Conservation (phyloP, 73 alveolate species). For the Paramecium biaurelia region DNA sequence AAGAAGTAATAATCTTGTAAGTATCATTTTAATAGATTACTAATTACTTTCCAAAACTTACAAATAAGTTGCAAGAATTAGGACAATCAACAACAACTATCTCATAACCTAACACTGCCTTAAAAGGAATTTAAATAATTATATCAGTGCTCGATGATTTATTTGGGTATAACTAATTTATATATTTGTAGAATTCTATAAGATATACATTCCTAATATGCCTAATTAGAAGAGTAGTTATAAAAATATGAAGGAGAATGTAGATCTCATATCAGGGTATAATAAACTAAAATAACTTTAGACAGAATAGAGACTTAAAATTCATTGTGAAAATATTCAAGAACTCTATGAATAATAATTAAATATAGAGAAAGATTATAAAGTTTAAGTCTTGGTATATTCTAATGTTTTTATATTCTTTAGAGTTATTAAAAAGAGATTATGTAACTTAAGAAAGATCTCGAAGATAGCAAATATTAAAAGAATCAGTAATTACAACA, state of each 20-base stretch:
- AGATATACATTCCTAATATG: background rate
- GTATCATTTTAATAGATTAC: background rate
- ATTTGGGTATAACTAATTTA: background rate
- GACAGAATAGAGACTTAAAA: conserved; percentile 19
- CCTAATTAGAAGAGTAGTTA: background rate
- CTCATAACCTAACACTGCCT: background rate
- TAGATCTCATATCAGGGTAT: conserved; percentile 24
- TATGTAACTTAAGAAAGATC: background rate
- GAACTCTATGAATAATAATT: background rate
- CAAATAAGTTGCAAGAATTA: background rate
- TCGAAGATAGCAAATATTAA: background rate
- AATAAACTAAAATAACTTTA: background rate
- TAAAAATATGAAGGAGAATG: conserved; percentile 6
- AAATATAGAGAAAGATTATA: background rate
- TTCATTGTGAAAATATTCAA: conserved; percentile 33
- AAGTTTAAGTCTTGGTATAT: background rate
- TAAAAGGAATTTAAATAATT: background rate
- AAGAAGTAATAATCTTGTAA: background rate
- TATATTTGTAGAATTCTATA: background rate
- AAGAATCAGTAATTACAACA: background rate
- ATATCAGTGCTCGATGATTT: background rate
- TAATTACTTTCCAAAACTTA: background rate
- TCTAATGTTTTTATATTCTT: no score
- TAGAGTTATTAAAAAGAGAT: background rate
- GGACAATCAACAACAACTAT: background rate